phyloP scores from a whole-genome alignment of 1,139 yeast genomes.

The Taphrina sp. region DNA sequence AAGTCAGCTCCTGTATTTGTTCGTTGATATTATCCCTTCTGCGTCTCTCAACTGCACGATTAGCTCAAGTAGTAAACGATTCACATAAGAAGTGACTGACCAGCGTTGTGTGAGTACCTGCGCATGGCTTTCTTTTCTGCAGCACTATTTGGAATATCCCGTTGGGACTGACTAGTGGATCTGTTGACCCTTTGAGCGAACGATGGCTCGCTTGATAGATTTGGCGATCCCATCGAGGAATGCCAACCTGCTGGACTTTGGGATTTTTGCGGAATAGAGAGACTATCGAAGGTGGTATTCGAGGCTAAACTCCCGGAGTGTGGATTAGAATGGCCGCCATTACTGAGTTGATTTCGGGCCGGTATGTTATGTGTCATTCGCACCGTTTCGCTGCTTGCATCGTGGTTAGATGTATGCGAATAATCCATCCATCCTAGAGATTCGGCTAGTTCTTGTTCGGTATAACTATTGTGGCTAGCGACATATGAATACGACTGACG shows the following conservation, averaged over 20 bases:
- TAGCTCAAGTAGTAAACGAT: conserved; percentile 20
- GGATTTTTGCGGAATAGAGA: background rate
- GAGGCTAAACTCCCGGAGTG: conserved; percentile 7
- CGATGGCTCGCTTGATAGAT: background rate
- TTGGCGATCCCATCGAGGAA: conserved; percentile 11
- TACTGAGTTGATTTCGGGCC: background rate
- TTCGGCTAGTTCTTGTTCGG: conserved; percentile 23
- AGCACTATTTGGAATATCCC: conserved; percentile 18
- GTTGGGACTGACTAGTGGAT: background rate
- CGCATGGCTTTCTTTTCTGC: conserved; percentile 49
- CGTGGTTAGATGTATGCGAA: background rate
- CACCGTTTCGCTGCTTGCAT: too few relatives aligned
- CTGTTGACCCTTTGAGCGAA: too few relatives aligned
- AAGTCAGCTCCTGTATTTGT: conserved; percentile 75
- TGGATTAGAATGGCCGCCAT: background rate
- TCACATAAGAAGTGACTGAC: conserved; percentile 14
- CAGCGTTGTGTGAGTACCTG: conserved; percentile 47
- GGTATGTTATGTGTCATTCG: too few relatives aligned
- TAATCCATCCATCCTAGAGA: conserved; percentile 28
- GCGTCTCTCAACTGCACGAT: conserved; percentile 54
- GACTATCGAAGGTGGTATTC: conserved; percentile 5
- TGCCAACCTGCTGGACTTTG: conserved; percentile 23
- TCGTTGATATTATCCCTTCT: conserved; percentile 88
- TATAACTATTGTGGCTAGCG: conserved; percentile 2
- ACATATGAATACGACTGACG: background rate